Conservation (phyloP, 2,329 filamentous ascomycete species). For the Pleoardoris graminearum region DNA sequence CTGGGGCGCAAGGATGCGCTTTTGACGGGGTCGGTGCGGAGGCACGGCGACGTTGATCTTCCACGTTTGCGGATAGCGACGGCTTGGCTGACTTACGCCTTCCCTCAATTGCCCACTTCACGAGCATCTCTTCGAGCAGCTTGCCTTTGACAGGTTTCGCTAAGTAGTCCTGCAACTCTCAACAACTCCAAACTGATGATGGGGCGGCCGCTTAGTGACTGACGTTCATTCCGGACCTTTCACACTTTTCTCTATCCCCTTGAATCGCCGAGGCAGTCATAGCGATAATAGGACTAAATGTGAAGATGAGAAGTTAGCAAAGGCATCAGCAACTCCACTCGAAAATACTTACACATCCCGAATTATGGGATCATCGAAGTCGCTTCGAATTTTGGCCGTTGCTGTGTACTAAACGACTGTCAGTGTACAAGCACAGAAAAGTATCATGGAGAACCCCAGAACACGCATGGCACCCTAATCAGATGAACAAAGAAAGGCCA, state of each 20-base stretch:
- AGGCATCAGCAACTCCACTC: too few relatives aligned
- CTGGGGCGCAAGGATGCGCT: constrained; percentile 23
- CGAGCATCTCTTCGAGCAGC: constrained; percentile 64
- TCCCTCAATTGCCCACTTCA: constrained; percentile 65
- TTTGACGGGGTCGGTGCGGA: constrained; percentile 18
- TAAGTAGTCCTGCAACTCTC: constrained; percentile 36
- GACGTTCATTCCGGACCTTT: constrained; percentile 71
- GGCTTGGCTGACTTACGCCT: constrained; percentile 39
- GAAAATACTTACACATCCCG: too few relatives aligned
- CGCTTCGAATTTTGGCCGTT: constrained; percentile 24
- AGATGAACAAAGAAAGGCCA: too few relatives aligned
- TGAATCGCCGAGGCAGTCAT: constrained; percentile 81
- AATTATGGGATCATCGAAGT: constrained; percentile 63
- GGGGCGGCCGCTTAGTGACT: constrained; percentile 26
- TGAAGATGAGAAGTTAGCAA: too few relatives aligned
- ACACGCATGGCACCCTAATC: too few relatives aligned
- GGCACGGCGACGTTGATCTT: constrained; percentile 33
- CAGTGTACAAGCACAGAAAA: too few relatives aligned
- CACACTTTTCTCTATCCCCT: constrained; percentile 74
- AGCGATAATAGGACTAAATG: constrained; percentile 77
- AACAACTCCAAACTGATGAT: constrained; percentile 20
- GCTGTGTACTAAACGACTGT: too few relatives aligned
- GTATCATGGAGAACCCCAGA: too few relatives aligned
- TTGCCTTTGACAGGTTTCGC: constrained; percentile 66
- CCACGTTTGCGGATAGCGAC: constrained; percentile 24